These are phyloP conservation scores for Diaporthe ampelina DNA, from an alignment of 2,329 filamentous ascomycete species.

Conservation along the genomic window DNA sequence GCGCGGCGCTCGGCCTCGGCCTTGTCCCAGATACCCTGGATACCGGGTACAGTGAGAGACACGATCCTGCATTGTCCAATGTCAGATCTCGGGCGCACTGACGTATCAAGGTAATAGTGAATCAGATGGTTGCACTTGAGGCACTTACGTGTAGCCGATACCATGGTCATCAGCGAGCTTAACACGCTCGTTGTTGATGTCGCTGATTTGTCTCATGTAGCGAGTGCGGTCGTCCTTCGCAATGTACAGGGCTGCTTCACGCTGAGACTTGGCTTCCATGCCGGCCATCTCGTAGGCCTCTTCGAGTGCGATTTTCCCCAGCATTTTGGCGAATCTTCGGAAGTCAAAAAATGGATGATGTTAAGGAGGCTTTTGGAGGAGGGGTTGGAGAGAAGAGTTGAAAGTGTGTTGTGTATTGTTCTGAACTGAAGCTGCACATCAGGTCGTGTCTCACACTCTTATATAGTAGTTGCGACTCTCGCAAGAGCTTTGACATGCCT, in stretches of 20 bases:
- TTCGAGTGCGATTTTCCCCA: constrained; percentile 40
- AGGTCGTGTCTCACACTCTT: background rate
- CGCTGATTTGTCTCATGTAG: constrained; percentile 41
- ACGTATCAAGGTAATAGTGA: background rate
- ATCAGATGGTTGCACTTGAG: background rate
- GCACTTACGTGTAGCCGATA: constrained; percentile 57
- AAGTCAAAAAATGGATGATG: no score
- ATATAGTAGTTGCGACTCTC: background rate
- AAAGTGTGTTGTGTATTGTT: background rate
- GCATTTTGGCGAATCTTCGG: constrained; percentile 18
- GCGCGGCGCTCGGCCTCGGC: constrained; percentile 57
- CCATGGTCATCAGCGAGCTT: constrained; percentile 52
- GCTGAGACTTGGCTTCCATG: constrained; percentile 38
- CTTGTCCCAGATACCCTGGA: constrained; percentile 60
- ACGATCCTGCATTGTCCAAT: constrained; percentile 42
- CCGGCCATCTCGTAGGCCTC: constrained; percentile 38
- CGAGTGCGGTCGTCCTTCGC: constrained; percentile 27
- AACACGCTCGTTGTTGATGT: constrained; percentile 45
- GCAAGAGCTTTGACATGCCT: background rate
- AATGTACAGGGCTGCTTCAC: constrained; percentile 38
- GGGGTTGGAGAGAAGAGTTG: background rate
- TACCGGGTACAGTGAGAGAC: constrained; percentile 63
- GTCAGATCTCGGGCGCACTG: background rate
- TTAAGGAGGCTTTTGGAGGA: background rate
- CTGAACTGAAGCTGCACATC: background rate